Evolutionary conservation across 2,329 filamentous ascomycete species (phyloP).

Genomic region (Fusarium sp.): DNA sequence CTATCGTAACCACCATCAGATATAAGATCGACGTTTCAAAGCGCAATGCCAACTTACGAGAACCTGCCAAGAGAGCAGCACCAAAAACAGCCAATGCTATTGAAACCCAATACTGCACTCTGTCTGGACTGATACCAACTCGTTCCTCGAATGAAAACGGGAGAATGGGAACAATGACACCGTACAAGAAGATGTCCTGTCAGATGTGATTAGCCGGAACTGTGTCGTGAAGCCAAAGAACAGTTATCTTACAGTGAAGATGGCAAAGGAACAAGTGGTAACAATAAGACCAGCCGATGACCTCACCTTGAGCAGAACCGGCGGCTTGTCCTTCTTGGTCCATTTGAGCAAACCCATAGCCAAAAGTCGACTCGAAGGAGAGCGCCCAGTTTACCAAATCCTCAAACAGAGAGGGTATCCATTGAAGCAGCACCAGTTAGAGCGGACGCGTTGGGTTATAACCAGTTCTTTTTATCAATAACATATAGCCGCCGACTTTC

Average conservation of each 20-base stretch:
- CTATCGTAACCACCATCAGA: conserved; percentile 35
- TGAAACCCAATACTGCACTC: conserved; percentile 54
- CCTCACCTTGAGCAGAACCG: conserved; percentile 48
- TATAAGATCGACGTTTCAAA: background rate
- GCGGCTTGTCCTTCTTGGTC: conserved; percentile 42
- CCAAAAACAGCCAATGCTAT: conserved; percentile 53
- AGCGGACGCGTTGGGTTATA: conserved; percentile 8
- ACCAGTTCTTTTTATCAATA: conserved; percentile 1
- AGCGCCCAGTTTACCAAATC: background rate
- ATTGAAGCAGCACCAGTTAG: background rate
- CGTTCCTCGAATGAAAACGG: conserved; percentile 50
- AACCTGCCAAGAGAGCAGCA: conserved; percentile 48
- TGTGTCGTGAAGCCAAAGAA: background rate
- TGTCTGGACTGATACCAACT: conserved; percentile 42
- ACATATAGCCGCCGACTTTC: conserved; percentile 6
- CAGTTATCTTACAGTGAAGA: conserved; percentile 49
- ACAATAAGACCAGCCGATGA: conserved; percentile 52
- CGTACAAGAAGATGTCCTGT: conserved; percentile 54
- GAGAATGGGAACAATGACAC: conserved; percentile 52
- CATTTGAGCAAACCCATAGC: conserved; percentile 37
- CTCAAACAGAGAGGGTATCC: background rate
- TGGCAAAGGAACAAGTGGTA: conserved; percentile 50
- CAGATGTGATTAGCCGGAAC: conserved; percentile 1
- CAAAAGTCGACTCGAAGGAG: background rate
- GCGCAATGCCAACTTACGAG: conserved; percentile 45